Percentiles rank a stretch among this genome's conserved stretches.
These are phyloP conservation scores for Phytophthora litchii DNA, from an alignment of 352 stramenopile genomes.

Conservation along the genomic window DNA sequence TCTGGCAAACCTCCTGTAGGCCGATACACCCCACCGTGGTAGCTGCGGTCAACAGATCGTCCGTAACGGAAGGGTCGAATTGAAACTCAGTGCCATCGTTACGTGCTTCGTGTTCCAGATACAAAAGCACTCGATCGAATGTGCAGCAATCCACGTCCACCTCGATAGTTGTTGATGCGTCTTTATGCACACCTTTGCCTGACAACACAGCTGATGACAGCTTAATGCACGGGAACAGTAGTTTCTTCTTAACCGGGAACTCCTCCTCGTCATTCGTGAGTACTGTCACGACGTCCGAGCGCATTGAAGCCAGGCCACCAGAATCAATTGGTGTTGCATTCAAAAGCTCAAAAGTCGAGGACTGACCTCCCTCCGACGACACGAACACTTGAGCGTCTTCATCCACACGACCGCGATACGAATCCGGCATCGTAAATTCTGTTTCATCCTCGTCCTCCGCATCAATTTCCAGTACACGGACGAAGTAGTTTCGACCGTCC, in stretches of 20 bases:
- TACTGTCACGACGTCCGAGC: slow-evolving; percentile 80
- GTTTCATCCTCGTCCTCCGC: slow-evolving; percentile 76
- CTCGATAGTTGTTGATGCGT: slow-evolving; percentile 58
- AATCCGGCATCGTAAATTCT: slow-evolving; percentile 86
- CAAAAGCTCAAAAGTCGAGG: slow-evolving; percentile 42
- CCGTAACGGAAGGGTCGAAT: slow-evolving; percentile 81
- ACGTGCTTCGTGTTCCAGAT: slow-evolving; percentile 83
- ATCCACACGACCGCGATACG: slow-evolving; percentile 71
- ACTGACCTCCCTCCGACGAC: slow-evolving; percentile 50
- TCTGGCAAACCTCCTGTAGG: slow-evolving; percentile 77
- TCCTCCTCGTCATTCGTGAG: slow-evolving; percentile 86
- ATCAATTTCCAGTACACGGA: slow-evolving; percentile 75
- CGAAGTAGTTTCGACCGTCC: slow-evolving; percentile 64
- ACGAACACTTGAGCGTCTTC: slow-evolving; percentile 67
- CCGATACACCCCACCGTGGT: slow-evolving; percentile 74
- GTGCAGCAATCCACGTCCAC: slow-evolving; percentile 89
- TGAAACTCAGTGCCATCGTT: slow-evolving; percentile 70
- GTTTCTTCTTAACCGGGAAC: slow-evolving; percentile 90
- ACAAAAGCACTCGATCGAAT: slow-evolving; percentile 90
- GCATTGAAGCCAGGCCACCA: slow-evolving; percentile 45
- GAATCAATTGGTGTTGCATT: slow-evolving; percentile 35
- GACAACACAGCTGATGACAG: slow-evolving; percentile 84
- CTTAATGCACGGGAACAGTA: slow-evolving; percentile 90
- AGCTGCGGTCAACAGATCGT: slow-evolving; percentile 72
- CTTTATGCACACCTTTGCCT: slow-evolving; percentile 74